A percentile compares a stretch with the other conserved stretches of the same genome.
Evolutionary conservation across 768 basidiomycete genomes (phyloP).

Genomic region (Tulasnella sp.): DNA sequence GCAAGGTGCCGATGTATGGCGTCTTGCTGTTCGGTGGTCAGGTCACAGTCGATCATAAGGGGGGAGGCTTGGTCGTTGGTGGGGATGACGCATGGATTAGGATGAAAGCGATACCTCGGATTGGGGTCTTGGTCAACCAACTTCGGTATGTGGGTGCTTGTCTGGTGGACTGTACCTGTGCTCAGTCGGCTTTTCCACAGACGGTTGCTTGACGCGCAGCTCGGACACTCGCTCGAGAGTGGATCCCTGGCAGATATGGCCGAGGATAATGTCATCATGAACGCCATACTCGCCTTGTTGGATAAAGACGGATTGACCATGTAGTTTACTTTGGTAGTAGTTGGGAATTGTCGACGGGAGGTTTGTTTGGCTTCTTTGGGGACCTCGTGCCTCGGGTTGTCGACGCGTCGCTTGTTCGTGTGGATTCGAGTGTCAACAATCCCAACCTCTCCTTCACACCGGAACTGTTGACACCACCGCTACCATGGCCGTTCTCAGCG

Average conservation of each 20-base stretch:
- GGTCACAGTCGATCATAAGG: constrained; percentile 65
- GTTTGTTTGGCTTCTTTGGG: no score
- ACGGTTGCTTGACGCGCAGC: constrained; percentile 54
- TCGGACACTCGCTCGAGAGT: constrained; percentile 51
- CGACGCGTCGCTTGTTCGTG: no score
- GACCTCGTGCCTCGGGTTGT: no score
- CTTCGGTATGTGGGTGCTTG: constrained; percentile 39
- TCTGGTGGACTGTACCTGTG: neutral
- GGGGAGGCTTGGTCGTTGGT: constrained; percentile 58
- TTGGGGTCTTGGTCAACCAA: constrained; percentile 81
- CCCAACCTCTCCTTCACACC: no score
- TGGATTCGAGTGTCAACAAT: no score
- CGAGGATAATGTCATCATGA: constrained; percentile 40
- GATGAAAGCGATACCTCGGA: constrained; percentile 75
- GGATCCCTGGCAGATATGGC: constrained; percentile 38
- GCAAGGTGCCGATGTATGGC: constrained; percentile 74
- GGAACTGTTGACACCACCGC: no score
- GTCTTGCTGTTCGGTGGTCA: constrained; percentile 73
- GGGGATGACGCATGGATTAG: constrained; percentile 43
- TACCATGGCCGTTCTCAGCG: neutral
- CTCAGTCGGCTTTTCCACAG: constrained; percentile 27
- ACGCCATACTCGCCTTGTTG: constrained; percentile 32
- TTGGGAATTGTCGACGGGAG: no score
- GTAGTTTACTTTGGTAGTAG: no score
- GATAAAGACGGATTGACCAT: constrained; percentile 26